Conservation (phyloP, 1,284 basidiomycete genomes). For the Moniliella sp. region DNA sequence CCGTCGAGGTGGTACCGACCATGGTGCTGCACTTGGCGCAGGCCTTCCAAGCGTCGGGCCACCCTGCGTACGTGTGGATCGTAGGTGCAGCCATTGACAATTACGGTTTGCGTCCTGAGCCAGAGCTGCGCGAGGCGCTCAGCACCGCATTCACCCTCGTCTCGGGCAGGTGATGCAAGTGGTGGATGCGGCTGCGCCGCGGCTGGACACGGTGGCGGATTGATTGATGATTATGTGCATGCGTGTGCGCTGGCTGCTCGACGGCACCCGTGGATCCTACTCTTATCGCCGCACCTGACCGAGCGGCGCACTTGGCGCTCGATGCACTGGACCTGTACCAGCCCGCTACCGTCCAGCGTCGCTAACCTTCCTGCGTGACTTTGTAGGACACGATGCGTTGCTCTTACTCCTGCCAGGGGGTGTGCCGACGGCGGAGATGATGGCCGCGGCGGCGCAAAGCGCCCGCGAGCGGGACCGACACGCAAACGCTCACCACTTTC, state of each 20-base stretch:
- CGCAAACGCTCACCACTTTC: no score
- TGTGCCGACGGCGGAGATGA: no score
- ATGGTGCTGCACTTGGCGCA: slow-evolving; percentile 54
- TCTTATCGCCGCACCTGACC: slow-evolving; percentile 38
- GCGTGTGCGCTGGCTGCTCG: slow-evolving; percentile 52
- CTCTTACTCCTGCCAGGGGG: no score
- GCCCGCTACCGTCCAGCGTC: slow-evolving; percentile 58
- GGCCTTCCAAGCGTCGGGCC: slow-evolving; percentile 62
- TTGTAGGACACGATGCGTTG: no score
- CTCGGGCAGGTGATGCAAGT: slow-evolving; percentile 50
- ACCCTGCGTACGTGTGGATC: slow-evolving; percentile 82
- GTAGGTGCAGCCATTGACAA: slow-evolving; percentile 48
- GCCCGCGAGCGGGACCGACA: no score
- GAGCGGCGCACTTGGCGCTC: slow-evolving; percentile 18
- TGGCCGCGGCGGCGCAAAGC: no score
- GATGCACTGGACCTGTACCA: slow-evolving; percentile 14
- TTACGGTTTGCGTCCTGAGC: slow-evolving; percentile 10
- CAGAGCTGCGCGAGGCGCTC: slow-evolving; percentile 8
- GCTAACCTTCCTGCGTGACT: slow-evolving; percentile 57
- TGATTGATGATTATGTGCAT: slow-evolving; percentile 82
- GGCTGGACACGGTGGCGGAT: no score
- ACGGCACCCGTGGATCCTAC: slow-evolving; percentile 49
- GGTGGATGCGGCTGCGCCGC: no score
- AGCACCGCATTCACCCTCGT: slow-evolving; percentile 15
- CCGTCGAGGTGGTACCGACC: slow-evolving; percentile 48